Base-by-base conservation (phyloP, 495 filamentous ascomycete genomes). In the Talaromyces proteolyticus region DNA sequence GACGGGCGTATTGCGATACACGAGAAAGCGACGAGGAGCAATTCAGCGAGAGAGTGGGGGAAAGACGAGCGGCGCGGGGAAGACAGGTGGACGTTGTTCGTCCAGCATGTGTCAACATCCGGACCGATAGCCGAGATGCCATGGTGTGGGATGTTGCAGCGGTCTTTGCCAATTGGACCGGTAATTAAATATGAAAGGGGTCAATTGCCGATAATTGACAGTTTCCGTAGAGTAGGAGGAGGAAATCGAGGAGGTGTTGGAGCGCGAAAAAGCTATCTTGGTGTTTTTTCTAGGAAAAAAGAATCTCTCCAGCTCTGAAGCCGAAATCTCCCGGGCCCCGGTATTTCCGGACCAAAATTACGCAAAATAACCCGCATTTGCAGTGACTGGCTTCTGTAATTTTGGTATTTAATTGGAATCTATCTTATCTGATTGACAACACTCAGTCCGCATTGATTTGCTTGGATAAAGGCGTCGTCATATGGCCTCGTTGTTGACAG, bases 1-100 rank as follows among this genome's bases (percentile, higher is more conserved):
- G 65, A 60, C 66, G 69, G 60, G 69, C 61, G 54, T 71, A 69
- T 21, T 68, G 64, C 44, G 36, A 40, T 21, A 26, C 45, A 20
- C 34, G 20, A n/a, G 20, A 17, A n/a, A 17, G 34, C 37, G 45
- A 48, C 14, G 14, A 8, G 26, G 22, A 39, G 22, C 23, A 24
- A 41, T 17, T 34, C 26, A 23, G 14, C 14, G 47, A 17, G 18
- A 34, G 47, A 49, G 47, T 40, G 47, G 47, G 47, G 47, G 34
- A 49, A 36, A 49, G 36, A 40, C 36, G 38, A 16, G 47, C 20
- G 22, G 38, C 47, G 47, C 47, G 47, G 47, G 47, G 47, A 41
- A 40, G 47, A 41, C 34, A 34, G 29, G 29, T 47, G 47, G 47
- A 41, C 34, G 26, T 36, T 37, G 37, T 21, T 39, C 47, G 47